These are phyloP conservation scores for Trichoderma virens DNA, from an alignment of 495 filamentous ascomycete species.

Conservation along the genomic window DNA sequence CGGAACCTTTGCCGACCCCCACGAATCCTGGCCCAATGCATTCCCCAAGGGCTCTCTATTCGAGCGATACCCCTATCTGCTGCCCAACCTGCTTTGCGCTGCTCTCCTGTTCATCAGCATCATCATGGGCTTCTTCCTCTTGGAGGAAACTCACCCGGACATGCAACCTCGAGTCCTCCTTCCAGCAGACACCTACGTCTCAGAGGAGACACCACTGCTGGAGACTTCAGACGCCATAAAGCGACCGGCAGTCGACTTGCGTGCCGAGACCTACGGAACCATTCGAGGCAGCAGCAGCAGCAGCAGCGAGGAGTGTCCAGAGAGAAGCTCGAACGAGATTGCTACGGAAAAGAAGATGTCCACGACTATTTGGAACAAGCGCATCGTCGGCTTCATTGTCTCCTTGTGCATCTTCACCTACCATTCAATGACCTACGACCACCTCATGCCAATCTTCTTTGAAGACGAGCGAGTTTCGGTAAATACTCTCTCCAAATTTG, in stretches of 20 bases:
- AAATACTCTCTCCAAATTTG: constrained; percentile 15
- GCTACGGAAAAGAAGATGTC: constrained; percentile 42
- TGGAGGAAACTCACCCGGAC: constrained; percentile 76
- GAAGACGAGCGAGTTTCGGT: constrained; percentile 51
- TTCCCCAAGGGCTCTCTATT: constrained; percentile 61
- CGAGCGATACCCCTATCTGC: constrained; percentile 69
- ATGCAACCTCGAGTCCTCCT: constrained; percentile 54
- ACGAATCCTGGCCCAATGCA: constrained; percentile 55
- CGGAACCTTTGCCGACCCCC: constrained; percentile 67
- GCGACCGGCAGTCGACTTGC: constrained; percentile 61
- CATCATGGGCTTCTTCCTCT: constrained; percentile 59
- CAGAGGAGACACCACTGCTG: constrained; percentile 62
- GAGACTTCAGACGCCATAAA: constrained; percentile 62
- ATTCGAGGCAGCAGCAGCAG: constrained; percentile 30
- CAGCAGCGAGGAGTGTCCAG: constrained; percentile 2
- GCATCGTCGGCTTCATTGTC: constrained; percentile 59
- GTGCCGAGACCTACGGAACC: constrained; percentile 70
- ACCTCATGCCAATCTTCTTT: constrained; percentile 75
- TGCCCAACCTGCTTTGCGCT: constrained; percentile 75
- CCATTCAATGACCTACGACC: constrained; percentile 82
- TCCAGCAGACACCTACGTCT: constrained; percentile 46
- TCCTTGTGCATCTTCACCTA: constrained; percentile 79
- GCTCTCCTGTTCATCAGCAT: constrained; percentile 65
- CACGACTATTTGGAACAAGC: constrained; percentile 51
- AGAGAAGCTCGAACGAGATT: not conserved